Conservation (phyloP, 1,284 basidiomycete species). For the Cronartium quercuum region DNA sequence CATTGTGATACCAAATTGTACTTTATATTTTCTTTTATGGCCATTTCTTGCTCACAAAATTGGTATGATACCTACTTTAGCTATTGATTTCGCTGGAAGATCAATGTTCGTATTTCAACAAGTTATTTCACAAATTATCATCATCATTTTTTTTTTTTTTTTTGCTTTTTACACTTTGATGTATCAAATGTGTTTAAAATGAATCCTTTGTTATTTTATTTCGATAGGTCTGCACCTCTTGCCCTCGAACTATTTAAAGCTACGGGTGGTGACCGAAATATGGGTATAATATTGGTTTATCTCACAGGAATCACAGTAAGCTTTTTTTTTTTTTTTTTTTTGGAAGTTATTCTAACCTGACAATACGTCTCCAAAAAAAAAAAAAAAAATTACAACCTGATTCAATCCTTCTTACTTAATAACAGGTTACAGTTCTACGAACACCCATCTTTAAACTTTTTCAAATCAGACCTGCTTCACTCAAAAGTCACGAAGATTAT, state of each 20-base stretch:
- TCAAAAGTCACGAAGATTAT: constrained; percentile 11
- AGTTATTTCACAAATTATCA: not conserved
- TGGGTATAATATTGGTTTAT: not conserved
- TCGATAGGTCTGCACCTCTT: constrained; percentile 2
- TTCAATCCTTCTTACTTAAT: not conserved
- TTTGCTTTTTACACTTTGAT: not conserved
- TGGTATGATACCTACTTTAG: not conserved
- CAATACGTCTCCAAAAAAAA: too few species aligned
- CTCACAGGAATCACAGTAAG: constrained; percentile 3
- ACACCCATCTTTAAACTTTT: constrained; percentile 1
- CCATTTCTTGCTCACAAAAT: constrained; percentile 1
- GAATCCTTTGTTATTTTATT: too few species aligned
- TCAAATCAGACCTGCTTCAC: not conserved
- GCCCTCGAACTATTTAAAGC: constrained; percentile 5
- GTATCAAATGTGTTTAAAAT: not conserved
- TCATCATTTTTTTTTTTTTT: too few species aligned
- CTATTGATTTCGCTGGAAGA: constrained; percentile 1
- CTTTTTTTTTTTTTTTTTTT: not conserved
- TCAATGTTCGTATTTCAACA: constrained; percentile 1
- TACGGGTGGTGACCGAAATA: not conserved
- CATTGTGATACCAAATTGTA: constrained; percentile 8
- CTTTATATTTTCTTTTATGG: constrained; percentile 2
- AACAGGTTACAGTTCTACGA: not conserved
- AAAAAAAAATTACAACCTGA: not conserved
- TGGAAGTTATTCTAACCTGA: too few species aligned